Evolutionary conservation across 345 rosid genomes (phyloP).

Genomic region (Limnanthes douglasii): DNA sequence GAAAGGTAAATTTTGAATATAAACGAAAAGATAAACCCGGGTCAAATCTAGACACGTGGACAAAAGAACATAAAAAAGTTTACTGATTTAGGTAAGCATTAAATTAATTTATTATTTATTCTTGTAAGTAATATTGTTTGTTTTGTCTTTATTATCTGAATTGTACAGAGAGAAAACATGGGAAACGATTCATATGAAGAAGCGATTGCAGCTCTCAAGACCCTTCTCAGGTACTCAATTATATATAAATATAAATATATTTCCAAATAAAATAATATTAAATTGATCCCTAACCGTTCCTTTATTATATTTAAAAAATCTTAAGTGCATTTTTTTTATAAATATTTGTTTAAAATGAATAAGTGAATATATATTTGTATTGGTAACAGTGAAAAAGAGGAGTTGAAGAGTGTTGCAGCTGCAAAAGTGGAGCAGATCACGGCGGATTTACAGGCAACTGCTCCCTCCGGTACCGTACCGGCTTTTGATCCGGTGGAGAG

Average conservation of each 20-base stretch:
- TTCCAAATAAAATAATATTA: neutral
- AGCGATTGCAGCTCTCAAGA: slow-evolving; percentile 83
- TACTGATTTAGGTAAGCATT: too few species aligned
- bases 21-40: too few species aligned
- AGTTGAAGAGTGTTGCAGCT: slow-evolving; percentile 55
- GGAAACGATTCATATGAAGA: slow-evolving; percentile 56
- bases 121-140: too few species aligned
- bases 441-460: slow-evolving; percentile 35
- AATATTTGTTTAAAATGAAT: too few species aligned
- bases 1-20: too few species aligned
- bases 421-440: slow-evolving; percentile 67
- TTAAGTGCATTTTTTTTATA: too few species aligned
- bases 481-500: slow-evolving; percentile 38
- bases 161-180: slow-evolving; percentile 64
- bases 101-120: too few species aligned
- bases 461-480: slow-evolving; percentile 21
- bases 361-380: too few species aligned
- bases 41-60: too few species aligned
- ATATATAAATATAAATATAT: neutral
- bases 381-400: slow-evolving; percentile 54
- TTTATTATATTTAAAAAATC: slow-evolving; percentile 2
- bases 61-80: too few species aligned
- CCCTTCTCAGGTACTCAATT: slow-evolving; percentile 44
- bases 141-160: too few species aligned
- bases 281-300: neutral